Percentiles rank a stretch among this genome's conserved stretches.
phyloP scores from a whole-genome alignment of 106 monocot genomes.

The Platanthera zijinensis region DNA sequence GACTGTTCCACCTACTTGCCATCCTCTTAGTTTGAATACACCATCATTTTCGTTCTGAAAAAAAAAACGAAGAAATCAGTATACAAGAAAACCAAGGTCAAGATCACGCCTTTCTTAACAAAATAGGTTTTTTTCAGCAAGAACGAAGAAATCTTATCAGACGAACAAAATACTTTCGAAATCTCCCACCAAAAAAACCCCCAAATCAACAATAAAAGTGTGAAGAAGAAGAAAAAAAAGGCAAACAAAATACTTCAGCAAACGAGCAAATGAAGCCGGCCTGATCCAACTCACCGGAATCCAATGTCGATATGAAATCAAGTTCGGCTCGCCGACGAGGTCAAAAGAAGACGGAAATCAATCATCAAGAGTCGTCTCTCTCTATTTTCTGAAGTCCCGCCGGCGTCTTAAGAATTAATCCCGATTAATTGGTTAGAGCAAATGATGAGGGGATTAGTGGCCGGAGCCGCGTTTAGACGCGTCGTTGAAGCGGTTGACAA shows the following conservation, averaged over 20 bases:
- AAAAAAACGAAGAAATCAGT: background rate
- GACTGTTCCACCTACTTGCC: conserved; percentile 50
- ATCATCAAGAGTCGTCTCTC: background rate
- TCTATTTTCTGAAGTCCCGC: background rate
- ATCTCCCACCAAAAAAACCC: conserved; percentile 1
- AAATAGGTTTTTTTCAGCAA: background rate
- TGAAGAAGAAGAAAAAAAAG: background rate
- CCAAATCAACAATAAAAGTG: background rate
- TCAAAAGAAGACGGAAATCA: background rate
- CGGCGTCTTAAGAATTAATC: background rate
- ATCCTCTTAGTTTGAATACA: conserved; percentile 26
- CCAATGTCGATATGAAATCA: background rate
- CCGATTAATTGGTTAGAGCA: background rate
- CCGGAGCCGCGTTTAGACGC: background rate
- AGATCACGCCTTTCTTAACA: too few relatives aligned
- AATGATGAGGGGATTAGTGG: background rate
- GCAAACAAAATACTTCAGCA: background rate
- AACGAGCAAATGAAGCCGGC: background rate
- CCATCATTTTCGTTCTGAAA: background rate
- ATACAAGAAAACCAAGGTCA: background rate
- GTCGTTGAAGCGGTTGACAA: background rate
- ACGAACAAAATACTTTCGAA: background rate
- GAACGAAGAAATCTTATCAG: background rate
- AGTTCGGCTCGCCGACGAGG: background rate
- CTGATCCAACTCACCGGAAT: background rate